Conservation (phyloP, 371 early-diverging fungal species). For the Mucor lusitanicus region DNA sequence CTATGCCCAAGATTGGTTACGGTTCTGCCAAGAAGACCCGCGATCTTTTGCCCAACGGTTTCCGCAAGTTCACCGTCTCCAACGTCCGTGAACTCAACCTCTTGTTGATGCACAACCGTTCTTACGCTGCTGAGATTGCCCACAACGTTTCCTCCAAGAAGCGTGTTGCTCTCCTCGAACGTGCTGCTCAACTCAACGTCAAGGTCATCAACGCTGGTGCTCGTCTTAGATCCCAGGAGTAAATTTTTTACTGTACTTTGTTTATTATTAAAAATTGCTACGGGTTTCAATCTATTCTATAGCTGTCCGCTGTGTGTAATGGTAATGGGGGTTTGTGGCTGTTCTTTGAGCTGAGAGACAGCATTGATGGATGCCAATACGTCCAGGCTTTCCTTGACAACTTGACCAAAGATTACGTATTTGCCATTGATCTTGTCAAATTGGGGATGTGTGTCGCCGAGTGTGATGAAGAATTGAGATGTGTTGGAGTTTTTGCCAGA, state of each 20-base stretch:
- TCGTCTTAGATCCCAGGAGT: conserved; percentile 91
- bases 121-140: conserved; percentile 99
- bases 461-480: conserved; percentile 81
- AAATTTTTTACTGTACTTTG: conserved; percentile 50
- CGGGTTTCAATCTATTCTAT: background rate
- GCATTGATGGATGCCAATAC: conserved; percentile 49
- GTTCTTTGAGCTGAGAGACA: conserved; percentile 38
- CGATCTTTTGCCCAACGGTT: conserved; percentile 97
- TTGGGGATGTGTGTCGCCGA: conserved; percentile 44
- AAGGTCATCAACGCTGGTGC: conserved; percentile 98
- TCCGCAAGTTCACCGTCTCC: conserved; percentile 96
- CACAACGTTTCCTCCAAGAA: conserved; percentile 98
- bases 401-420: conserved; percentile 83
- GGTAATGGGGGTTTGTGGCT: conserved; percentile 41
- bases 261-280: background rate
- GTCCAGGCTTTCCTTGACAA: conserved; percentile 53
- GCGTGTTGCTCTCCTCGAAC: conserved; percentile 95
- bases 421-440: conserved; percentile 68
- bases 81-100: conserved; percentile 97
- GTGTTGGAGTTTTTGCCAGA: conserved; percentile 81
- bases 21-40: conserved; percentile 97
- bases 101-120: conserved; percentile 98
- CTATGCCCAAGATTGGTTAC: conserved; percentile 99
- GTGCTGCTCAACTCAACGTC: conserved; percentile 97
- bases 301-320: conserved; percentile 40